These are phyloP conservation scores for Tetrahymena elliotti DNA, from an alignment of 73 alveolate species.

Conservation along the genomic window DNA sequence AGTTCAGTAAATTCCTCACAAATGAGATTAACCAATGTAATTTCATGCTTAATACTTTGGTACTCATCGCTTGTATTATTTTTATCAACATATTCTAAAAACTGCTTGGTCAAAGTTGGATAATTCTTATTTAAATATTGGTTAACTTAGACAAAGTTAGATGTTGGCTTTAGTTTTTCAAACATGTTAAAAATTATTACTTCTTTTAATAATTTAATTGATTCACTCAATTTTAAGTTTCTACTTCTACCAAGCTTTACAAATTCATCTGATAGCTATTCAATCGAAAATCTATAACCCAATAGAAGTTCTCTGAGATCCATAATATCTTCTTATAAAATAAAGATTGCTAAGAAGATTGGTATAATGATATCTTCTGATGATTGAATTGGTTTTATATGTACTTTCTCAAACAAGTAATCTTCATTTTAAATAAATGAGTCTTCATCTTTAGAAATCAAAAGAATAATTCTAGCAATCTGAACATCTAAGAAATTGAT, in stretches of 20 bases:
- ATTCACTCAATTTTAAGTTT: neutral
- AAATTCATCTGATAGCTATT: neutral
- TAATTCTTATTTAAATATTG: neutral
- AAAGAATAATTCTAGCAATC: neutral
- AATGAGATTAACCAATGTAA: neutral
- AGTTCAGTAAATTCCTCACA: neutral
- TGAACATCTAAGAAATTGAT: neutral
- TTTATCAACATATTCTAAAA: neutral
- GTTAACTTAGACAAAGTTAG: neutral
- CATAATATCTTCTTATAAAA: neutral
- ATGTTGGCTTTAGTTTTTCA: neutral
- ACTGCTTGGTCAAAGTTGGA: neutral
- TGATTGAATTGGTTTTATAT: neutral
- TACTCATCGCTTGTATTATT: neutral
- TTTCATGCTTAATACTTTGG: neutral
- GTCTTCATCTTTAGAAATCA: neutral
- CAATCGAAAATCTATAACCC: neutral
- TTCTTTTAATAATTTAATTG: neutral
- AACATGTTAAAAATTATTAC: neutral
- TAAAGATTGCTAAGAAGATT: neutral
- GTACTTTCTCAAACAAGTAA: neutral
- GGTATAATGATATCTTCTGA: neutral
- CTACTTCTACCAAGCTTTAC: neutral
- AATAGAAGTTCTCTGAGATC: neutral
- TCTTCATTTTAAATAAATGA: neutral